Percentiles rank a stretch among this genome's conserved stretches.
Evolutionary conservation across 345 rosid genomes (phyloP).

Genomic region (Boechera stricta): DNA sequence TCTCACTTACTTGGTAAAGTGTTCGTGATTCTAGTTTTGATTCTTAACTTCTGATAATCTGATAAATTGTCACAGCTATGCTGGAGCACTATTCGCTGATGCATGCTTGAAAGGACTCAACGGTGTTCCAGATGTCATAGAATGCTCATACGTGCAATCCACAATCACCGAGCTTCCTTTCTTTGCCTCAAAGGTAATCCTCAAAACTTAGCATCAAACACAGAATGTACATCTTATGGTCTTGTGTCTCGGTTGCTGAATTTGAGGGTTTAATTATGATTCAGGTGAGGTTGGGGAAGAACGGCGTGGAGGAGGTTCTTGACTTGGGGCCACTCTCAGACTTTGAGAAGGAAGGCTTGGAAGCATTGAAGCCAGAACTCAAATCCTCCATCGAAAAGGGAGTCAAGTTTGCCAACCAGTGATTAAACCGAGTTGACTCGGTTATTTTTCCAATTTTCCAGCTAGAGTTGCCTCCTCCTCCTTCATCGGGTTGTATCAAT

Average conservation of each 20-base stretch:
- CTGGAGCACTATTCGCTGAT: conserved; percentile 89
- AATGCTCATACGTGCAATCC: conserved; percentile 81
- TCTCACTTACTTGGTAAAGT: neutral
- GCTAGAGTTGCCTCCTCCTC: conserved; percentile 14
- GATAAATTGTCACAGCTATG: conserved; percentile 58
- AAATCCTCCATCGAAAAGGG: conserved; percentile 53
- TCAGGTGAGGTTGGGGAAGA: conserved; percentile 78
- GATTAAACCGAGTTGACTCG: conserved; percentile 24
- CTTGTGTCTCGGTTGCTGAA: neutral
- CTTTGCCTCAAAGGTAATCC: conserved; percentile 85
- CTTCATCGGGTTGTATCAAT: conserved; percentile 30
- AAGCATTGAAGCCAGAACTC: conserved; percentile 70
- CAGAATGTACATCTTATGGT: neutral
- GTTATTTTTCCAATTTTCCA: conserved; percentile 33
- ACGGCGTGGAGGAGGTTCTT: conserved; percentile 65
- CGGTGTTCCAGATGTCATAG: conserved; percentile 74
- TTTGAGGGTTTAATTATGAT: conserved; percentile 24
- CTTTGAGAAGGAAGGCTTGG: conserved; percentile 62
- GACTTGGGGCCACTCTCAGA: conserved; percentile 66
- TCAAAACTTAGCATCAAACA: conserved; percentile 9
- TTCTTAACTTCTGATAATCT: neutral
- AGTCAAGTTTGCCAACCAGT: conserved; percentile 51
- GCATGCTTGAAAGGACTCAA: conserved; percentile 91
- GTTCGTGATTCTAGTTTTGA: neutral
- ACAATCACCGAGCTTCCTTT: conserved; percentile 75